Evolutionary conservation across 2,329 filamentous ascomycete species (phyloP), one percentile per base, ranked within the genome.

Genomic region (Trichoderma citrinoviride): DNA sequence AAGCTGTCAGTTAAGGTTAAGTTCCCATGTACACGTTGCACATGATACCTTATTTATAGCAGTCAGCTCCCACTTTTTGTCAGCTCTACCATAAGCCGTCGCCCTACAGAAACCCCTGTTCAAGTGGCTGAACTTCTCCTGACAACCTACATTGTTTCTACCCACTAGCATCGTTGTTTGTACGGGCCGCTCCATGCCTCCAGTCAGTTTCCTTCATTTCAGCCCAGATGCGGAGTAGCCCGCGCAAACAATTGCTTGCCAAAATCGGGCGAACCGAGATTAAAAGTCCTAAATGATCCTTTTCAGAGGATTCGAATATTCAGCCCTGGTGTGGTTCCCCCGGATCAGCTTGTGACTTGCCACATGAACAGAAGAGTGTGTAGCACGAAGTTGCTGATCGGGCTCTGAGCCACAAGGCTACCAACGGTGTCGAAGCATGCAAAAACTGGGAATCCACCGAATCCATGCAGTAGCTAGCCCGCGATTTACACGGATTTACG

Each of bases 41-140:
- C 7, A 17, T 19, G 27, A 41, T 41, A n/a, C 29, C 21, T 56
- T 61, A 61, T 61, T 61, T 61, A 50, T 61, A 61, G 57, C 46
- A 10, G 46, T 61, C 46, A 61, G 44, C 57, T 25, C 12, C 37
- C 37, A 14, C 21, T 29, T 15, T 61, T 61, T 40, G 33, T 61
- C 33, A 61, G 57, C 57, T 41, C 5, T 29, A 37, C 33, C 44
- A 61, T 61, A 61, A 61, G 46, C 57, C 23, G 15, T 50, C 21
- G 57, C 33, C 19, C 5, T 29, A 14, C 6, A 17, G 19, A 15
- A 29, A 33, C 57, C 57, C 57, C 46, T 61, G 57, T 17, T 7
- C 23, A 41, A 61, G 44, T 58, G 21, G 46, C 46, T 29, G 10
- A 41, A 29, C 8, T 41, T 47, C 41, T 47, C 55, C 46, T 37